Percentiles rank a stretch among this genome's conserved stretches.
These are phyloP conservation scores for Sapria himalayana DNA, from an alignment of 345 rosid species.

Conservation along the genomic window DNA sequence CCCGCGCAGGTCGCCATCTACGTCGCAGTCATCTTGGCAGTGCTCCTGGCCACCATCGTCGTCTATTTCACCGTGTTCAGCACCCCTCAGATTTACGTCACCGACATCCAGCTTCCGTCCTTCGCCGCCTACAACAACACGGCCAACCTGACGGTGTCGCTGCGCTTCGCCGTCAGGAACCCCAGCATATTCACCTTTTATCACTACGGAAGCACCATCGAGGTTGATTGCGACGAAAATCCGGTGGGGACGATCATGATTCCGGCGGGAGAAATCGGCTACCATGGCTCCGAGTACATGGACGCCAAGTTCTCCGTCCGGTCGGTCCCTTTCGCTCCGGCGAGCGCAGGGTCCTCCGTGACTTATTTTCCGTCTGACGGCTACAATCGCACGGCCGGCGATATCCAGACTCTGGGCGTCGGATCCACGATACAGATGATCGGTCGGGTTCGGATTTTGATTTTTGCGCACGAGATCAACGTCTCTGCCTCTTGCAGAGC, in stretches of 20 bases:
- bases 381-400: too few relatives aligned
- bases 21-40: too few relatives aligned
- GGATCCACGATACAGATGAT: conserved; percentile 64
- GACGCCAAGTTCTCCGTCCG: conserved; percentile 81
- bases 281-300: conserved; percentile 73
- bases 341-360: conserved; percentile 10
- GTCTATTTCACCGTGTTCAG: conserved; percentile 89
- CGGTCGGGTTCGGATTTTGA: conserved; percentile 76
- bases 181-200: conserved; percentile 71
- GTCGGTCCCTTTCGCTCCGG: conserved; percentile 43
- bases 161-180: conserved; percentile 66
- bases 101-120: conserved; percentile 78
- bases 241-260: conserved; percentile 95
- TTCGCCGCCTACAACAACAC: conserved; percentile 71
- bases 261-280: conserved; percentile 78
- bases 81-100: conserved; percentile 77
- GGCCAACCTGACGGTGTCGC: conserved; percentile 77
- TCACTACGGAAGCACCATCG: conserved; percentile 83
- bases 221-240: conserved; percentile 68
- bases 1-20: too few relatives aligned
- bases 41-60: conserved; percentile 36
- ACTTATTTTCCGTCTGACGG: too few relatives aligned
- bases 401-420: conserved; percentile 9
- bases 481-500: conserved; percentile 52
- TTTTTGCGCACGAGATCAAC: conserved; percentile 67